These are phyloP conservation scores for Colletotrichum euphorbiae DNA, from an alignment of 2,329 filamentous ascomycete species.

Conservation along the genomic window DNA sequence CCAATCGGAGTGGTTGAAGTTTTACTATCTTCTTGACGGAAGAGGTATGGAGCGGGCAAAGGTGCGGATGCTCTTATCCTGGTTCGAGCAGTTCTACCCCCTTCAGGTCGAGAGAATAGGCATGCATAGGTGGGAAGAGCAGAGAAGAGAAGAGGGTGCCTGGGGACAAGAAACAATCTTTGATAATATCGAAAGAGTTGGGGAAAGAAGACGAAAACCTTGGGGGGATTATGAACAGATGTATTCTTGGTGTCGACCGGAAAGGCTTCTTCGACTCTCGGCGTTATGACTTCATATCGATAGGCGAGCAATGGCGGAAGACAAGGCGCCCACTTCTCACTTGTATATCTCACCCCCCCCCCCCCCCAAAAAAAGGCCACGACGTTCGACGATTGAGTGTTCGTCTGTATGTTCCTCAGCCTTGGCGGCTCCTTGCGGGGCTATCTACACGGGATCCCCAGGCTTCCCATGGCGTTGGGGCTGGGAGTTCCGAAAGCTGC, in stretches of 20 bases:
- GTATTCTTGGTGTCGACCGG: constrained; percentile 26
- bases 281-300: constrained; percentile 41
- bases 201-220: constrained; percentile 15
- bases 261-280: constrained; percentile 19
- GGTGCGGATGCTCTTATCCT: constrained; percentile 38
- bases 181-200: constrained; percentile 26
- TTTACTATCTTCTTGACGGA: constrained; percentile 4
- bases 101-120: constrained; percentile 35
- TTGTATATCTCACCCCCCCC: neutral
- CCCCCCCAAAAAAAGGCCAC: neutral
- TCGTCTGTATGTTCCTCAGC: constrained; percentile 27
- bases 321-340: constrained; percentile 5
- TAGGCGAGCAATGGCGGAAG: constrained; percentile 11
- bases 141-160: neutral
- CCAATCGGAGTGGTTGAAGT: constrained; percentile 13
- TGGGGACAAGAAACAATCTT: constrained; percentile 10
- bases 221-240: constrained; percentile 35
- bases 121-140: constrained; percentile 28
- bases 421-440: constrained; percentile 41
- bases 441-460: constrained; percentile 5
- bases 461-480: constrained; percentile 28
- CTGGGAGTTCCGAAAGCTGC: constrained; percentile 20
- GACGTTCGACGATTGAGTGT: constrained; percentile 4
- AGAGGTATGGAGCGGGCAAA: constrained; percentile 34
- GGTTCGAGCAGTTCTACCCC: constrained; percentile 40